A percentile compares a stretch with the other conserved stretches of the same genome.
Evolutionary conservation across 2,329 filamentous ascomycete genomes (phyloP).

Genomic region (Arachnomyces sp.): DNA sequence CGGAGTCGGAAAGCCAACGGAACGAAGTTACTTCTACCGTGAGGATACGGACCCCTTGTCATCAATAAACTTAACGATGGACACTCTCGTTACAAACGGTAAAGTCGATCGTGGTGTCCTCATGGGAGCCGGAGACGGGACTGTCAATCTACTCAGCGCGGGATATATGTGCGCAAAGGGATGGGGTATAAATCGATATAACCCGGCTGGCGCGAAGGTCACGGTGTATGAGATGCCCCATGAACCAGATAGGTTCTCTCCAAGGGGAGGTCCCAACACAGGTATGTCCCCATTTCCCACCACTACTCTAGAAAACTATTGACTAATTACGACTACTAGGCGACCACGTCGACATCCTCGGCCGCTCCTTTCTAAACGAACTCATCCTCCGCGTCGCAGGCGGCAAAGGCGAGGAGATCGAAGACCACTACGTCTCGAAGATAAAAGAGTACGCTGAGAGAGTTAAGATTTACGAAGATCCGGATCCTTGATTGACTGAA

Average conservation of each 20-base stretch:
- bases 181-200: constrained; percentile 90
- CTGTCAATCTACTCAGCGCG: constrained; percentile 81
- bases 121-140: constrained; percentile 92
- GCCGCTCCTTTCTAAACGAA: constrained; percentile 82
- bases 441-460: constrained; percentile 76
- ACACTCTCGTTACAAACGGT: constrained; percentile 42
- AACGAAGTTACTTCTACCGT: constrained; percentile 87
- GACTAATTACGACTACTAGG: constrained; percentile 45
- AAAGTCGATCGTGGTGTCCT: constrained; percentile 78
- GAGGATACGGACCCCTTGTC: constrained; percentile 59
- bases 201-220: constrained; percentile 73
- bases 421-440: constrained; percentile 69
- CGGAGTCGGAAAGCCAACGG: constrained; percentile 84
- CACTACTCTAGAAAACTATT: not conserved
- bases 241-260: constrained; percentile 86
- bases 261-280: constrained; percentile 62
- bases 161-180: constrained; percentile 97
- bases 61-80: constrained; percentile 47
- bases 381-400: constrained; percentile 79
- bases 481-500: constrained; percentile 35
- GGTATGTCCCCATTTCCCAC: constrained; percentile 31
- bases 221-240: constrained; percentile 94
- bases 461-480: constrained; percentile 71
- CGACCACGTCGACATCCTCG: constrained; percentile 95
- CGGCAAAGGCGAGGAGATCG: constrained; percentile 71